Evolutionary conservation across 495 filamentous ascomycete genomes (phyloP).

Genomic region (Penicillium canescens): DNA sequence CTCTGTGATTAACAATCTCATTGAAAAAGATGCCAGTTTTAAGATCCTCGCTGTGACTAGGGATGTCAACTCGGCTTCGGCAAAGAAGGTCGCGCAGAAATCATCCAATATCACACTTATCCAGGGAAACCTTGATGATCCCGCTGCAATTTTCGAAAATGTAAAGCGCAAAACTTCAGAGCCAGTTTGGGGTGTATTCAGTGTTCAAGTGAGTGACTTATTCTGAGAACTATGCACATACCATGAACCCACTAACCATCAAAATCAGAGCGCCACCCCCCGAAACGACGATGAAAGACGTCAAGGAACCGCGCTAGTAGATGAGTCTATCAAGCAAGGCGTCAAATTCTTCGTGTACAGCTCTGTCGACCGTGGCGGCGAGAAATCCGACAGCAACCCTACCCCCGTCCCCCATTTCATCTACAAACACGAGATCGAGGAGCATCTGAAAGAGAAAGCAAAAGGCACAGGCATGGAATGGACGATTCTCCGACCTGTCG

Average conservation of each 20-base stretch:
- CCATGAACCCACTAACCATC: conserved; percentile 19
- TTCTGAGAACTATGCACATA: conserved; percentile 25
- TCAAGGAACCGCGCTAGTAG: conserved; percentile 64
- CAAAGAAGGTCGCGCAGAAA: conserved; percentile 48
- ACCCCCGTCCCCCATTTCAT: conserved; percentile 64
- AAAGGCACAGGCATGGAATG: conserved; percentile 50
- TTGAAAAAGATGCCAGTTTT: conserved; percentile 43
- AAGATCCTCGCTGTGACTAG: conserved; percentile 73
- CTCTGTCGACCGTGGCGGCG: conserved; percentile 68
- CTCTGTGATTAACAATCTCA: conserved; percentile 57
- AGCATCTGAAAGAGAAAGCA: conserved; percentile 51
- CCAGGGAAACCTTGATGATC: conserved; percentile 56
- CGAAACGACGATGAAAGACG: conserved; percentile 50
- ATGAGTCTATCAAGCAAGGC: conserved; percentile 54
- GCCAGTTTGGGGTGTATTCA: conserved; percentile 55
- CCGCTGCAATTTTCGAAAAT: conserved; percentile 51
- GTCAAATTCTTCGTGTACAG: conserved; percentile 67
- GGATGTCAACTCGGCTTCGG: conserved; percentile 50
- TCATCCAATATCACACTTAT: conserved; percentile 51
- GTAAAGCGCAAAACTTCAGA: conserved; percentile 40
- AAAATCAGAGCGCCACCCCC: conserved; percentile 42
- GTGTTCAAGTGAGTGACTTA: conserved; percentile 35
- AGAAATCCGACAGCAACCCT: conserved; percentile 52
- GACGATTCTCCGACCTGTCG: conserved; percentile 62
- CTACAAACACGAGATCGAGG: conserved; percentile 64